phyloP scores from a whole-genome alignment of 2,329 filamentous ascomycete genomes.

The Graphilbum fragrans region DNA sequence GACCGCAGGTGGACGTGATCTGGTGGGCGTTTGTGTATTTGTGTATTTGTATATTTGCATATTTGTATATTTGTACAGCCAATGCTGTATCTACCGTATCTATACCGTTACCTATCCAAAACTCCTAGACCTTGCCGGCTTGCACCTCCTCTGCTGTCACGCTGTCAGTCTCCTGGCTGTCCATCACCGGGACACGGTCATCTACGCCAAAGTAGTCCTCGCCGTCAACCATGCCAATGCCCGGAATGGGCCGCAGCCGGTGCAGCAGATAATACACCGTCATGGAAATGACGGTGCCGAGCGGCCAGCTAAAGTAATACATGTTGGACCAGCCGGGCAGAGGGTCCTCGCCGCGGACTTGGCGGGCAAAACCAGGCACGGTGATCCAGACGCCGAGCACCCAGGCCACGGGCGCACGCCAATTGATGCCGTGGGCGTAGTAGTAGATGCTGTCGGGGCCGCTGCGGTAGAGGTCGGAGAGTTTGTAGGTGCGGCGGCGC shows the following conservation, averaged over 20 bases:
- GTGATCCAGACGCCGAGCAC: not conserved
- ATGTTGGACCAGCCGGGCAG: not conserved
- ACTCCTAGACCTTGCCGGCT: not conserved
- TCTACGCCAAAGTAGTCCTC: not conserved
- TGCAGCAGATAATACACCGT: not conserved
- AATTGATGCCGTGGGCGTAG: not conserved
- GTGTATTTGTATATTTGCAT: too few species aligned
- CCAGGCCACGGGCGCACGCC: not conserved
- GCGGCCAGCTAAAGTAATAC: not conserved
- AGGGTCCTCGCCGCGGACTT: not conserved
- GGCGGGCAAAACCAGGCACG: not conserved
- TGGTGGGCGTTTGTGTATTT: too few species aligned
- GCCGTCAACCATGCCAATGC: not conserved
- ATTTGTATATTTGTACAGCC: too few species aligned
- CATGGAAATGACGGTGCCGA: not conserved
- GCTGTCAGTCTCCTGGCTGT: not conserved
- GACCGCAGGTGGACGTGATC: too few species aligned
- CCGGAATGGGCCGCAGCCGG: not conserved
- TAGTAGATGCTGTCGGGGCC: not conserved
- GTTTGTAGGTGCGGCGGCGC: slow-evolving; percentile 18
- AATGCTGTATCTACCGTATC: too few species aligned
- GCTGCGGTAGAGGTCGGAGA: slow-evolving; percentile 20
- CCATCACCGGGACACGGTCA: not conserved
- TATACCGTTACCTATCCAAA: not conserved
- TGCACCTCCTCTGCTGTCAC: not conserved